Evolutionary conservation across 2,329 filamentous ascomycete genomes (phyloP).

Genomic region (Verticillium nubilum): DNA sequence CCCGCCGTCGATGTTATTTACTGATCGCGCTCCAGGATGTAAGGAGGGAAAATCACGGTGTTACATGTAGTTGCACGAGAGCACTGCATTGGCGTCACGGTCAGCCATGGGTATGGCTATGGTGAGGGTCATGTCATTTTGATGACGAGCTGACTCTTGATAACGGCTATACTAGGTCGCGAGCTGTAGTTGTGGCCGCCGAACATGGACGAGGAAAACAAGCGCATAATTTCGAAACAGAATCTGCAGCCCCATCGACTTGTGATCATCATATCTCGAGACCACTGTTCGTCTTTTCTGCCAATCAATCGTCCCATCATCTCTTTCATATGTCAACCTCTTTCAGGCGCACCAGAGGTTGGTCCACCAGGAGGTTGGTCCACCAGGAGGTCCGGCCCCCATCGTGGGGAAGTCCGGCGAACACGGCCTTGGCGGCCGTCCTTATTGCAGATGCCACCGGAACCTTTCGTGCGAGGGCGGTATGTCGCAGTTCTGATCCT

Average conservation of each 20-base stretch:
- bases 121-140: neutral
- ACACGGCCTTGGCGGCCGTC: neutral
- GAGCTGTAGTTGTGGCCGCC: neutral
- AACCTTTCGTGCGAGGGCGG: neutral
- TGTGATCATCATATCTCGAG: neutral
- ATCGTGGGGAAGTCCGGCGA: neutral
- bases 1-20: neutral
- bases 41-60: neutral
- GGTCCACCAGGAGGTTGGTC: too few relatives aligned
- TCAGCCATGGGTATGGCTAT: neutral
- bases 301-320: neutral
- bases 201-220: neutral
- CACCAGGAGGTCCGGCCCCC: neutral
- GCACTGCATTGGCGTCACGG: neutral
- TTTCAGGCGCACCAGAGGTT: neutral
- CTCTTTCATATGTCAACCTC: neutral
- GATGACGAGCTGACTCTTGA: neutral
- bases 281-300: neutral
- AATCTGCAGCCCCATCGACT: neutral
- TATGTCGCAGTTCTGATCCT: neutral
- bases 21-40: slow-evolving; percentile 9
- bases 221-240: neutral
- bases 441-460: neutral
- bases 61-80: neutral
- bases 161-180: neutral